Percentiles rank a stretch among this genome's conserved stretches.
Evolutionary conservation across 129 eudicot genomes (phyloP).

Genomic region (Deinandra increscens): DNA sequence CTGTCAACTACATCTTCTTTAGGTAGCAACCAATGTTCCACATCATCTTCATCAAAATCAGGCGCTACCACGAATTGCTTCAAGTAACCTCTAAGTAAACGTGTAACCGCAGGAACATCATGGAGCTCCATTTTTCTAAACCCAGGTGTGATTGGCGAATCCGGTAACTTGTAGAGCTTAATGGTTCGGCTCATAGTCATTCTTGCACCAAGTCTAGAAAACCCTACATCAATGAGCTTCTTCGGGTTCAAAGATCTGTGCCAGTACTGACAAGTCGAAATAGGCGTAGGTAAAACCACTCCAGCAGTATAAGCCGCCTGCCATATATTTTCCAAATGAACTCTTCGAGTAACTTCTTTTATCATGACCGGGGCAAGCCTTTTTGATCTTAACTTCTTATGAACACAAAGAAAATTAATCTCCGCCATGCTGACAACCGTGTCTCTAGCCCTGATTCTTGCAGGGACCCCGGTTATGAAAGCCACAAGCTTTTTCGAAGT

Average conservation of each 20-base stretch:
- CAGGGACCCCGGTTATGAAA: constrained; percentile 59
- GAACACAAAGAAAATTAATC: constrained; percentile 60
- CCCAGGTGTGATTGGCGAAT: constrained; percentile 49
- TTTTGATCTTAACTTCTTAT: constrained; percentile 61
- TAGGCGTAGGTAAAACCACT: constrained; percentile 55
- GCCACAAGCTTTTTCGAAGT: constrained; percentile 57
- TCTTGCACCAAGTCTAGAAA: constrained; percentile 63
- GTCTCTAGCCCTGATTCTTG: constrained; percentile 44
- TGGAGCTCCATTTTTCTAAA: constrained; percentile 61
- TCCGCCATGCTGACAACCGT: constrained; percentile 53
- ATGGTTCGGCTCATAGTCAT: constrained; percentile 69
- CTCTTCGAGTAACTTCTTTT: constrained; percentile 65
- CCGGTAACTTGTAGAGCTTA: constrained; percentile 58
- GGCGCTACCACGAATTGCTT: constrained; percentile 52
- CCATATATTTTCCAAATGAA: constrained; percentile 63
- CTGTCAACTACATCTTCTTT: constrained; percentile 56
- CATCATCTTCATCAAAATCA: constrained; percentile 58
- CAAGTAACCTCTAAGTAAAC: constrained; percentile 47
- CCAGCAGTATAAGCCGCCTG: constrained; percentile 72
- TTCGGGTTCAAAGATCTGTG: constrained; percentile 59
- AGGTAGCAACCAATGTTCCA: constrained; percentile 67
- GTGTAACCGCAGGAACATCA: constrained; percentile 61
- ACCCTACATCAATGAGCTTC: constrained; percentile 62
- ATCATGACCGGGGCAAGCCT: constrained; percentile 67
- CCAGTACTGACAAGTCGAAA: constrained; percentile 60